These are phyloP conservation scores for Excoecaria cochinchinensis DNA, from an alignment of 345 rosid species.

Conservation along the genomic window DNA sequence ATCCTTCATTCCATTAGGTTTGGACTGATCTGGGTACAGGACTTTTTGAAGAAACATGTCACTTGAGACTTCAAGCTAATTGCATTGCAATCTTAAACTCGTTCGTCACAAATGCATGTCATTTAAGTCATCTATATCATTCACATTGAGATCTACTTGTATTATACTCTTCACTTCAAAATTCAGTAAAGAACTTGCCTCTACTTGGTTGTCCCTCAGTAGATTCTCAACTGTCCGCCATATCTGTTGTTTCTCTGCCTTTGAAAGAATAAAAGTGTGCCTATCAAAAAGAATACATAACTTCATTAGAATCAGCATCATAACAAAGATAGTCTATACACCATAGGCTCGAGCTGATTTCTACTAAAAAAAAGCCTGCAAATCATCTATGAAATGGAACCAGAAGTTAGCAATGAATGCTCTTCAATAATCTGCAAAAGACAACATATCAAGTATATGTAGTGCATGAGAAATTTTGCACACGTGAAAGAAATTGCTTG, in stretches of 20 bases:
- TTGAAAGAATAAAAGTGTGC: slow-evolving; percentile 82
- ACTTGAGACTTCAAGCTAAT: not conserved
- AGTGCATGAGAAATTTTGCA: not conserved
- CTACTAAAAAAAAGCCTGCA: slow-evolving; percentile 8
- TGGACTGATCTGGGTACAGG: not conserved
- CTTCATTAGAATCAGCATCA: slow-evolving; percentile 18
- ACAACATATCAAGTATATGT: not conserved
- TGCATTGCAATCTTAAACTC: not conserved
- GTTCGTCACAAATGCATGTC: not conserved
- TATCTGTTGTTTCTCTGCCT: slow-evolving; percentile 63
- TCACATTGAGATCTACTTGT: slow-evolving; percentile 1
- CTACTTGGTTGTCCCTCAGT: slow-evolving; percentile 92
- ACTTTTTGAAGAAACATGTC: not conserved
- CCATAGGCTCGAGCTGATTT: slow-evolving; percentile 1
- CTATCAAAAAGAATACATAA: slow-evolving; percentile 37
- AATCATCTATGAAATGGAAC: not conserved
- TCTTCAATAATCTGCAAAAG: not conserved
- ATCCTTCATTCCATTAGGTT: slow-evolving; percentile 4
- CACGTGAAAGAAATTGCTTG: not conserved
- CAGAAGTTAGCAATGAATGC: not conserved
- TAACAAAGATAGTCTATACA: slow-evolving; percentile 8
- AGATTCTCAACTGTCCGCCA: slow-evolving; percentile 82
- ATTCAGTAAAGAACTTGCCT: slow-evolving; percentile 53
- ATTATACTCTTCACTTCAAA: slow-evolving; percentile 2
- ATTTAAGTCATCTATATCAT: not conserved